Evolutionary conservation across 1,139 yeast genomes (phyloP).

Genomic region (Pichia sorboxylosa): DNA sequence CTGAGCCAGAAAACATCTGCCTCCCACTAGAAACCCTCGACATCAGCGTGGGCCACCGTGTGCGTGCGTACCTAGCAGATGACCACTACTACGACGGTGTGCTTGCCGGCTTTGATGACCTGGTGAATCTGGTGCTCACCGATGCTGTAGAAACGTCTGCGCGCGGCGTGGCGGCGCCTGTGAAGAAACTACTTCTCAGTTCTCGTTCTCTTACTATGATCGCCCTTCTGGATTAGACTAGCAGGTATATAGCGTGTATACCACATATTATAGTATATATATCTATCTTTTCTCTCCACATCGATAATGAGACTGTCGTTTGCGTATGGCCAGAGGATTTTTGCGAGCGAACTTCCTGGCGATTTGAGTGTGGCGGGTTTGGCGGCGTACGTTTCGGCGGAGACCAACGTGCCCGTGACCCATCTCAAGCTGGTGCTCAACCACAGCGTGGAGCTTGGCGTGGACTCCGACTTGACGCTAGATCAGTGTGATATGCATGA

Average conservation of each 20-base stretch:
- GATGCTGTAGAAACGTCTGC: slow-evolving; percentile 56
- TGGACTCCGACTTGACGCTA: slow-evolving; percentile 5
- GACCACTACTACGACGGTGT: slow-evolving; percentile 77
- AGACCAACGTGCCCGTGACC: slow-evolving; percentile 28
- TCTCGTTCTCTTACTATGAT: slow-evolving; percentile 85
- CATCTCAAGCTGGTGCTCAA: slow-evolving; percentile 9
- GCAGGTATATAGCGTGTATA: background rate
- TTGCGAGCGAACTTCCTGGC: slow-evolving; percentile 27
- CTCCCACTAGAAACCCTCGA: slow-evolving; percentile 81
- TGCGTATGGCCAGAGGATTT: slow-evolving; percentile 2
- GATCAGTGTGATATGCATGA: slow-evolving; percentile 6
- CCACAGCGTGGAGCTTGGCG: slow-evolving; percentile 5
- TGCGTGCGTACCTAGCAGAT: slow-evolving; percentile 68
- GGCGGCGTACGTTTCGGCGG: slow-evolving; percentile 68
- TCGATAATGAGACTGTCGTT: slow-evolving; percentile 7
- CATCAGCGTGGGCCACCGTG: slow-evolving; percentile 68
- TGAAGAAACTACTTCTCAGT: slow-evolving; percentile 58
- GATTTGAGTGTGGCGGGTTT: slow-evolving; percentile 60
- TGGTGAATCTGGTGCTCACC: slow-evolving; percentile 81
- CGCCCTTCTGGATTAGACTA: slow-evolving; percentile 32
- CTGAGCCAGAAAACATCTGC: slow-evolving; percentile 9
- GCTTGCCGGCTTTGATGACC: slow-evolving; percentile 87
- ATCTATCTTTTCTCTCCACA: background rate
- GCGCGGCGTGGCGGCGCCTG: slow-evolving; percentile 25
- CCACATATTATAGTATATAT: too few relatives aligned